Percentiles rank a stretch among this genome's conserved stretches.
Conservation (phyloP, 2,329 filamentous ascomycete genomes). For the Hymenotorrendiella dingleyae region DNA sequence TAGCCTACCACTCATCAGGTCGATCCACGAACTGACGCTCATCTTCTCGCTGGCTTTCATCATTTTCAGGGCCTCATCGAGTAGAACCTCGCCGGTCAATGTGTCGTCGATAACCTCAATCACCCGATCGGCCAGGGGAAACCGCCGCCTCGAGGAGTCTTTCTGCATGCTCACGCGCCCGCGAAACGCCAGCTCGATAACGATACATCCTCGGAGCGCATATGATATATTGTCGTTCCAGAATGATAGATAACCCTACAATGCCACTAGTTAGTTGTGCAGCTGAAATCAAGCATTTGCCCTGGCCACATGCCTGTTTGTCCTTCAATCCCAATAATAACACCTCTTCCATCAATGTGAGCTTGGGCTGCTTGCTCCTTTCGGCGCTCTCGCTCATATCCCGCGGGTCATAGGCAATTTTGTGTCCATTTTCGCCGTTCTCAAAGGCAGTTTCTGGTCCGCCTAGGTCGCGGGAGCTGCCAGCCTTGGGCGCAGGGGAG, state of each 20-base stretch:
- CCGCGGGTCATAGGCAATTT: constrained; percentile 94
- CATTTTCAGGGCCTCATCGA: constrained; percentile 98
- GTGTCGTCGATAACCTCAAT: constrained; percentile 98
- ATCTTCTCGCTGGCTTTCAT: constrained; percentile 99
- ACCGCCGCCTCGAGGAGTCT: constrained; percentile 84
- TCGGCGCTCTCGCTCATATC: constrained; percentile 97
- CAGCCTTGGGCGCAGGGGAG: constrained; percentile 59
- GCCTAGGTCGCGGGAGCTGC: constrained; percentile 49
- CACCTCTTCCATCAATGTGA: constrained; percentile 98
- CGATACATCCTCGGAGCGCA: constrained; percentile 93
- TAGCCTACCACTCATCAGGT: constrained; percentile 83
- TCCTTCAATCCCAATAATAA: constrained; percentile 93
- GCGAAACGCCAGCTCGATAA: constrained; percentile 92
- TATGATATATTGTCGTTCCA: constrained; percentile 99
- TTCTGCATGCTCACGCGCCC: constrained; percentile 98
- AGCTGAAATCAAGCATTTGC: constrained; percentile 6
- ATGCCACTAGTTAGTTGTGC: constrained; percentile 11
- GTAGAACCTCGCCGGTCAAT: constrained; percentile 89
- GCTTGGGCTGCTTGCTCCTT: constrained; percentile 93
- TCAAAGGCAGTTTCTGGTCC: constrained; percentile 79
- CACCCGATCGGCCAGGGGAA: constrained; percentile 84
- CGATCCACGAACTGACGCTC: constrained; percentile 99
- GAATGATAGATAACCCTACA: constrained; percentile 92
- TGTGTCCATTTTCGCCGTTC: constrained; percentile 91
- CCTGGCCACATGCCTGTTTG: constrained; percentile 69